phyloP scores from a whole-genome alignment of 805 yeast species.

The Tetrapisispora iriomotensis region DNA sequence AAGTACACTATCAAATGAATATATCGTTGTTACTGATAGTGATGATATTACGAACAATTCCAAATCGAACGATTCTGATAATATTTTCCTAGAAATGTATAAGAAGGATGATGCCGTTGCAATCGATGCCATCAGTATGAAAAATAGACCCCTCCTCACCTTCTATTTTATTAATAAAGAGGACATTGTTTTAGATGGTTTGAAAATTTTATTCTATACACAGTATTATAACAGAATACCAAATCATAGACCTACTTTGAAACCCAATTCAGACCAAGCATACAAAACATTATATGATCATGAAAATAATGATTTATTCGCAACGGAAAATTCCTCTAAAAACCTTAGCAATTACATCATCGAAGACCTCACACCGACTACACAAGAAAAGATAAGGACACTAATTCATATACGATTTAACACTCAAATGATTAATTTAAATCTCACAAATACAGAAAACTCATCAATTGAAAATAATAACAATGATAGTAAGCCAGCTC shows the following conservation, averaged over 20 bases:
- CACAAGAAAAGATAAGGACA: slow-evolving; percentile 36
- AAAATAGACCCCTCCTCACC: not conserved
- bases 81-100: too few relatives aligned
- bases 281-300: too few relatives aligned
- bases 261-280: too few relatives aligned
- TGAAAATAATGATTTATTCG: too few relatives aligned
- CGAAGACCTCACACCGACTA: slow-evolving; percentile 19
- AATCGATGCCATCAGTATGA: not conserved
- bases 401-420: slow-evolving; percentile 38
- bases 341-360: slow-evolving; percentile 1
- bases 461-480: slow-evolving; percentile 9
- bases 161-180: slow-evolving; percentile 2
- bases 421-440: slow-evolving; percentile 39
- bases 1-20: not conserved
- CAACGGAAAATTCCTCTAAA: too few relatives aligned
- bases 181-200: not conserved
- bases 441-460: slow-evolving; percentile 17
- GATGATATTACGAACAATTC: too few relatives aligned
- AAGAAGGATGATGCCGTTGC: too few relatives aligned
- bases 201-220: slow-evolving; percentile 1
- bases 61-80: too few relatives aligned
- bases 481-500: too few relatives aligned
- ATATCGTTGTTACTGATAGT: too few relatives aligned
- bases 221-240: slow-evolving; percentile 1
- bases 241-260: too few relatives aligned